phyloP scores from a whole-genome alignment of 495 filamentous ascomycete genomes.

The Glonium stellatum region DNA sequence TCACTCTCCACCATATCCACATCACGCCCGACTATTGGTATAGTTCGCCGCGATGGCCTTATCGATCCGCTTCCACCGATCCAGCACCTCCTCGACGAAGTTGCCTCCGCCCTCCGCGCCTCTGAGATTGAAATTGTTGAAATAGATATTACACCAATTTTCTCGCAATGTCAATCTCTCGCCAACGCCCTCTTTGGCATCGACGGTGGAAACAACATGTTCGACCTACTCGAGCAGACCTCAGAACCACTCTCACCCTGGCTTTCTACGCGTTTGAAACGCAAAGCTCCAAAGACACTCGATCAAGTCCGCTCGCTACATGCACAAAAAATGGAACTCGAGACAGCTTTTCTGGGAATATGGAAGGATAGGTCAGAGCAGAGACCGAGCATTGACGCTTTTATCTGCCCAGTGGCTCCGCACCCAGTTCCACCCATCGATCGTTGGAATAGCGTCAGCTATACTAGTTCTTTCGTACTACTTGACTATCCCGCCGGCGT shows the following conservation, averaged over 20 bases:
- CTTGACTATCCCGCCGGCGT: conserved; percentile 56
- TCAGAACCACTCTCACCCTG: conserved; percentile 54
- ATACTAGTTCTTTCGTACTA: conserved; percentile 54
- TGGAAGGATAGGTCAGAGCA: conserved; percentile 40
- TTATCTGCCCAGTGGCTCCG: conserved; percentile 38
- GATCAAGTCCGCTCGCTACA: conserved; percentile 46
- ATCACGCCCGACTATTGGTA: conserved; percentile 42
- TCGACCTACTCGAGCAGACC: conserved; percentile 48
- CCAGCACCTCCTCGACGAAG: conserved; percentile 46
- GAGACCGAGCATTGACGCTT: conserved; percentile 30
- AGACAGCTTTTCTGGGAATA: conserved; percentile 49
- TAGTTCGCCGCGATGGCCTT: conserved; percentile 52
- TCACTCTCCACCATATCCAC: neutral
- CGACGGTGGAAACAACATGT: conserved; percentile 47
- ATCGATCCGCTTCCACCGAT: conserved; percentile 55
- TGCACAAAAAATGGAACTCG: conserved; percentile 43
- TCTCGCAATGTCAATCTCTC: conserved; percentile 48
- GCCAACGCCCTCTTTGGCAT: conserved; percentile 52
- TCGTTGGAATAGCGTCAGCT: conserved; percentile 54
- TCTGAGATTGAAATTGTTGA: conserved; percentile 48
- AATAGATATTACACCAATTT: conserved; percentile 43
- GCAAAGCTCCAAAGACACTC: conserved; percentile 39
- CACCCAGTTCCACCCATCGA: conserved; percentile 55
- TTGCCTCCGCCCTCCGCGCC: conserved; percentile 37
- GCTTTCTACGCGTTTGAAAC: conserved; percentile 45